These are phyloP conservation scores for Coemansia sp. DNA, from an alignment of 192 early-diverging fungal species.

Conservation along the genomic window DNA sequence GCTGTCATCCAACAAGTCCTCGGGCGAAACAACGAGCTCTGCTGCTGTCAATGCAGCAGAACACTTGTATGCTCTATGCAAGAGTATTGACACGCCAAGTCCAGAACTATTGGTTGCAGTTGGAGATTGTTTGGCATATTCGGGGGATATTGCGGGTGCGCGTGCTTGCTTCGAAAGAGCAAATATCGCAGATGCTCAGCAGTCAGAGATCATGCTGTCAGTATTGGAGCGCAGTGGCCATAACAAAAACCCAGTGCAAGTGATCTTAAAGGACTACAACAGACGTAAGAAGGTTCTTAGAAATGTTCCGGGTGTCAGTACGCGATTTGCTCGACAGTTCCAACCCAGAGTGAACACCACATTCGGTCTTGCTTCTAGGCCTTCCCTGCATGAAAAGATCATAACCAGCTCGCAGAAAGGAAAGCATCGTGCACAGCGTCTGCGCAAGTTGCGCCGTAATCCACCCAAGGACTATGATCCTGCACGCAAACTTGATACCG, in stretches of 20 bases:
- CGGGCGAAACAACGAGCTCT: conserved; percentile 1
- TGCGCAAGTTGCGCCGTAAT: conserved; percentile 26
- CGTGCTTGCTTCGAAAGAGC: conserved; percentile 20
- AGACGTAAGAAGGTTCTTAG: conserved; percentile 10
- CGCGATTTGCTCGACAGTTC: conserved; percentile 31
- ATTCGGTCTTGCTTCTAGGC: background rate
- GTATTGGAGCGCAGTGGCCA: conserved; percentile 15
- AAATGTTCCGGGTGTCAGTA: conserved; percentile 26
- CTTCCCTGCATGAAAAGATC: background rate
- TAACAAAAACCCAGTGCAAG: conserved; percentile 4
- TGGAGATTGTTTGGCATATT: conserved; percentile 39
- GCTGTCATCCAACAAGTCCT: conserved; percentile 8
- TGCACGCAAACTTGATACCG: conserved; percentile 33
- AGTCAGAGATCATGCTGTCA: conserved; percentile 16
- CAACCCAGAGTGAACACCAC: conserved; percentile 13
- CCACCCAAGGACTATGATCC: conserved; percentile 45
- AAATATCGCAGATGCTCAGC: conserved; percentile 1
- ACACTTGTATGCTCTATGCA: conserved; percentile 14
- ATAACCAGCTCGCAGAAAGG: background rate
- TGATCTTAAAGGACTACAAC: conserved; percentile 28
- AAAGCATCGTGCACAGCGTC: conserved; percentile 28
- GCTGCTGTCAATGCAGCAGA: conserved; percentile 17
- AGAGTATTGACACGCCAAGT: background rate
- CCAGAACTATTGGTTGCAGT: conserved; percentile 23
- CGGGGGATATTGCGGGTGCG: conserved; percentile 19